These are phyloP conservation scores for Penicillium canariense DNA, from an alignment of 495 filamentous ascomycete species.

Conservation along the genomic window DNA sequence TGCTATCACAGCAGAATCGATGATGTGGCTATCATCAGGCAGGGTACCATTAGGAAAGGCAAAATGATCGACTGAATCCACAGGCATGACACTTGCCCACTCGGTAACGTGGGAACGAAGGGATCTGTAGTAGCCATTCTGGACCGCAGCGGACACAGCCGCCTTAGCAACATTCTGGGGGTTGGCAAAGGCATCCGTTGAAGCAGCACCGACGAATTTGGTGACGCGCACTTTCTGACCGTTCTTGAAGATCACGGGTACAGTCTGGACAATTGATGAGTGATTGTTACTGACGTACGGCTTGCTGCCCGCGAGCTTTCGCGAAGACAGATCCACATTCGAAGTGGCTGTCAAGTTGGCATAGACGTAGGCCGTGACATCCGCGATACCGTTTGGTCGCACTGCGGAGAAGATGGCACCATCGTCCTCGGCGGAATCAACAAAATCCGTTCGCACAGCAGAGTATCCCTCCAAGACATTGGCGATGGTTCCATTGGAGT, in stretches of 20 bases:
- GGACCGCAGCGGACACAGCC: conserved; percentile 42
- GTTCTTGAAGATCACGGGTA: conserved; percentile 48
- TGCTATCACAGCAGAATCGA: conserved; percentile 60
- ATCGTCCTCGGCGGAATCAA: conserved; percentile 47
- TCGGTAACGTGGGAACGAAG: conserved; percentile 51
- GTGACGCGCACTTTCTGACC: conserved; percentile 49
- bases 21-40: conserved; percentile 56
- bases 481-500: conserved; percentile 49
- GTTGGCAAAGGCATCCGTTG: conserved; percentile 56
- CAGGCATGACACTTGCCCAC: conserved; percentile 53
- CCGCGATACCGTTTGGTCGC: conserved; percentile 49
- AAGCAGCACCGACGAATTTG: conserved; percentile 62
- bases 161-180: conserved; percentile 49
- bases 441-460: conserved; percentile 58
- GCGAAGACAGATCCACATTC: conserved; percentile 46
- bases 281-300: conserved; percentile 51
- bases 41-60: conserved; percentile 58
- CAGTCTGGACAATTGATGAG: conserved; percentile 59
- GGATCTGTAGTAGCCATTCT: conserved; percentile 46
- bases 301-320: conserved; percentile 39
- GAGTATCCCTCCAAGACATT: conserved; percentile 59
- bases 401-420: conserved; percentile 57
- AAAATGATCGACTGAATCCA: conserved; percentile 62
- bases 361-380: conserved; percentile 61
- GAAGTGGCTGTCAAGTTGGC: conserved; percentile 45